A percentile compares a stretch with the other conserved stretches of the same genome.
Evolutionary conservation across 169 alveolate genomes (phyloP).

Genomic region (Plasmodium vinckei): DNA sequence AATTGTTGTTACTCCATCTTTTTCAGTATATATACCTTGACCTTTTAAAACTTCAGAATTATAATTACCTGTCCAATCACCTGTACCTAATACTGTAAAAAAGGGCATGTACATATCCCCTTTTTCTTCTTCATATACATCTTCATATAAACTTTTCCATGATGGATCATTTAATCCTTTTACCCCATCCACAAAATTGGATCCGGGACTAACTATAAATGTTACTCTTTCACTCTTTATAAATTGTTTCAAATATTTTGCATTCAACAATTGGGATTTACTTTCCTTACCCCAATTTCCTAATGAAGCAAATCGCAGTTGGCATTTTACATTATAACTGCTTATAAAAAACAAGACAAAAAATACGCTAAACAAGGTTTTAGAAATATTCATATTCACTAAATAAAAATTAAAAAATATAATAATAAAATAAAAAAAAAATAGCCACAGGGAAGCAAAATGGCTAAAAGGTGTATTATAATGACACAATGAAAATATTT

Average conservation of each 20-base stretch:
- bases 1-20: constrained; percentile 73
- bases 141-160: constrained; percentile 86
- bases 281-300: constrained; percentile 91
- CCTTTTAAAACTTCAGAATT: constrained; percentile 85
- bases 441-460: neutral
- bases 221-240: constrained; percentile 86
- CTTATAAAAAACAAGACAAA: constrained; percentile 73
- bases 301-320: constrained; percentile 87
- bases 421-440: neutral
- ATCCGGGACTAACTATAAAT: constrained; percentile 90
- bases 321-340: constrained; percentile 77
- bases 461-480: neutral
- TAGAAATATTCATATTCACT: constrained; percentile 50
- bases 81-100: constrained; percentile 90
- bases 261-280: constrained; percentile 82
- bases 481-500: neutral
- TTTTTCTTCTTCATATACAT: constrained; percentile 85
- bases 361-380: constrained; percentile 57
- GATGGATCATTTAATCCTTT: constrained; percentile 81
- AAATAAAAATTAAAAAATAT: neutral
- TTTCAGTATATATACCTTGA: constrained; percentile 79
- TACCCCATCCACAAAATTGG: constrained; percentile 90
- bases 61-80: constrained; percentile 91
- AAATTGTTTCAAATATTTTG: constrained; percentile 85
- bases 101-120: constrained; percentile 89